A percentile compares a stretch with the other conserved stretches of the same genome.
Evolutionary conservation across 192 early-diverging fungal genomes (phyloP).

Genomic region (Polychytrium aggregatum): DNA sequence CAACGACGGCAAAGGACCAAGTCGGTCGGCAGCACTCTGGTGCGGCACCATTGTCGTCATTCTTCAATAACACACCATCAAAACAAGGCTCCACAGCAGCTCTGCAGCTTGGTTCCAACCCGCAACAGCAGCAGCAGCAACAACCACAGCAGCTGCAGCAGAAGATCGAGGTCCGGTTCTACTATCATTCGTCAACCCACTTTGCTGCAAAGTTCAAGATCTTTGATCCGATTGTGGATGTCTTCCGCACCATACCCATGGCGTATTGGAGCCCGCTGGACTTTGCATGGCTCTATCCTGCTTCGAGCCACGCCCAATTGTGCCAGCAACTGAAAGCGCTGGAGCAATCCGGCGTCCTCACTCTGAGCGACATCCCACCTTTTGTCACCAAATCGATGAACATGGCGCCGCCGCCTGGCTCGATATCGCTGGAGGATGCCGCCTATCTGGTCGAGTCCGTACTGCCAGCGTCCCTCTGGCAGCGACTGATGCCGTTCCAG

Average conservation of each 20-base stretch:
- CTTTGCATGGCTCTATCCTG: not conserved
- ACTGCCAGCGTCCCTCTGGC: conserved; percentile 5
- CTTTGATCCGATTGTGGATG: not conserved
- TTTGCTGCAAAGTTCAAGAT: not conserved
- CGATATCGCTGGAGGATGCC: not conserved
- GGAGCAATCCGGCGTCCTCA: too few relatives aligned
- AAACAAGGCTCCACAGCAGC: too few relatives aligned
- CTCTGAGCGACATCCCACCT: not conserved
- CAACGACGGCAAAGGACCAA: too few relatives aligned
- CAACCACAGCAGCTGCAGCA: too few relatives aligned
- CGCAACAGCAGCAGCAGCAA: too few relatives aligned
- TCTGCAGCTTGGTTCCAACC: too few relatives aligned
- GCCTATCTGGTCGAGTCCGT: not conserved
- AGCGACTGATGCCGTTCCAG: conserved; percentile 18
- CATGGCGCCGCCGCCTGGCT: not conserved
- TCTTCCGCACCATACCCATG: conserved; percentile 2
- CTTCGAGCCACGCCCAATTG: not conserved
- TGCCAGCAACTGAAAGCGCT: not conserved
- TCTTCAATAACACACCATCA: too few relatives aligned
- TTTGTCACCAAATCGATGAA: conserved; percentile 2
- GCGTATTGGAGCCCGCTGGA: not conserved
- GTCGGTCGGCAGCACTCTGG: too few relatives aligned
- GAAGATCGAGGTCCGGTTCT: too few relatives aligned
- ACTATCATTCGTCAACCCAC: too few relatives aligned
- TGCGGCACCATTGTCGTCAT: too few relatives aligned